Evolutionary conservation across 768 basidiomycete species (phyloP).

Genomic region (Mycena galopus): DNA sequence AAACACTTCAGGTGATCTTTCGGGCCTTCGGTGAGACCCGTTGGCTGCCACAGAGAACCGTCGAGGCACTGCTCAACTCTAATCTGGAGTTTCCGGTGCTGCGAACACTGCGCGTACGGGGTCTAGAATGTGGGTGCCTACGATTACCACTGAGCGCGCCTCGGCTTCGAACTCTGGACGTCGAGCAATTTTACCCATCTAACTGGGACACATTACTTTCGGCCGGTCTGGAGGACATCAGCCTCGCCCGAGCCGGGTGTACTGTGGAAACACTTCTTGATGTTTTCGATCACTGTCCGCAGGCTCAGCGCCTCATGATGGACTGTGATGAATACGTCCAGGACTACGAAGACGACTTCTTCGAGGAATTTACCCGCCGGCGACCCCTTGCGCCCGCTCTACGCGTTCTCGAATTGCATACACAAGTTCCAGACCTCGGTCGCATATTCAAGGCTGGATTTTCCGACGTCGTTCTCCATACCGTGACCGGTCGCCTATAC

Average conservation of each 20-base stretch:
- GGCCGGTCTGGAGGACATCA: slow-evolving; percentile 5
- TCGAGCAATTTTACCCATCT: neutral
- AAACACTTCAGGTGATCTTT: neutral
- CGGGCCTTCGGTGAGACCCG: too few relatives aligned
- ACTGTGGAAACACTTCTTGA: neutral
- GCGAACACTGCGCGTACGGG: neutral
- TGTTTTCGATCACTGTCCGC: neutral
- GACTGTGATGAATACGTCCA: neutral
- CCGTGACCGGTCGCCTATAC: neutral
- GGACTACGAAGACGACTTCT: neutral
- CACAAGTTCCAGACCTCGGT: neutral
- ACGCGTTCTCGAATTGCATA: neutral
- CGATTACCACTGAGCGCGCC: neutral
- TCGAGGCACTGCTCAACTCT: neutral
- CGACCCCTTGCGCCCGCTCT: slow-evolving; percentile 5
- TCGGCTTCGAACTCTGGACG: neutral
- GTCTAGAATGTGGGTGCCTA: neutral
- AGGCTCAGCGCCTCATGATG: neutral
- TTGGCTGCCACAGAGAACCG: neutral
- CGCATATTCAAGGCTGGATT: neutral
- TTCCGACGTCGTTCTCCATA: neutral
- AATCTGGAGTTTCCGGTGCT: slow-evolving; percentile 1
- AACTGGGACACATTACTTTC: neutral
- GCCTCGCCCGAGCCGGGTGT: neutral
- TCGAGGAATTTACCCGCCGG: neutral